Percentiles rank a stretch among this genome's conserved stretches.
Conservation (phyloP, 2,329 filamentous ascomycete species). For the Calonectria multiphialidica region DNA sequence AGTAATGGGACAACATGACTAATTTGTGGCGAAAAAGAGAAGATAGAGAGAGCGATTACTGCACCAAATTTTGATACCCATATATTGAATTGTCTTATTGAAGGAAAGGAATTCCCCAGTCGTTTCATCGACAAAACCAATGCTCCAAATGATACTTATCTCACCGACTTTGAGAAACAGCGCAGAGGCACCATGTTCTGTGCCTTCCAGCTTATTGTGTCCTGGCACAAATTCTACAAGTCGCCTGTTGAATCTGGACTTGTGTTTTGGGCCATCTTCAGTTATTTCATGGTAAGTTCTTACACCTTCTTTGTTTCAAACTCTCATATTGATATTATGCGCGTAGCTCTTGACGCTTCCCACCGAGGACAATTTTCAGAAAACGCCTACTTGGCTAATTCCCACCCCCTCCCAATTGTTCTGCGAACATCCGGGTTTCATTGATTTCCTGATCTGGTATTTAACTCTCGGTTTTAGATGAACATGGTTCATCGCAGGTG, state of each 20-base stretch:
- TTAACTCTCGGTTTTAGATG: too few relatives aligned
- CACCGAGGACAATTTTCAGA: not conserved
- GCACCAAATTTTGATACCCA: not conserved
- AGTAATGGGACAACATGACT: not conserved
- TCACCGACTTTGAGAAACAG: not conserved
- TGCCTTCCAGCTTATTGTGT: not conserved
- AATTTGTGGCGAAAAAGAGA: not conserved
- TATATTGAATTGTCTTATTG: not conserved
- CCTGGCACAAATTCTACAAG: not conserved
- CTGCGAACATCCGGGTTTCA: not conserved
- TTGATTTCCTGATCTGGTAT: not conserved
- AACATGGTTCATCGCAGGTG: too few relatives aligned
- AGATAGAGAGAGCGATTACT: not conserved
- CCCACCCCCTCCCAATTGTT: not conserved
- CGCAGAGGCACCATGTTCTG: not conserved
- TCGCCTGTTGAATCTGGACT: not conserved
- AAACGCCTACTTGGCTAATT: not conserved
- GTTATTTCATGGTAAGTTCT: not conserved
- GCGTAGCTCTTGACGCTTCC: not conserved
- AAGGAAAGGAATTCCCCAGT: not conserved
- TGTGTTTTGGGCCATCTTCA: not conserved
- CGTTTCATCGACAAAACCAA: rapidly evolving
- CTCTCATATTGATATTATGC: not conserved
- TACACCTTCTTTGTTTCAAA: not conserved
- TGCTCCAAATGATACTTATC: too few relatives aligned